These are phyloP conservation scores for Eucalyptus viminalis DNA, from an alignment of 345 rosid genomes.

Conservation along the genomic window DNA sequence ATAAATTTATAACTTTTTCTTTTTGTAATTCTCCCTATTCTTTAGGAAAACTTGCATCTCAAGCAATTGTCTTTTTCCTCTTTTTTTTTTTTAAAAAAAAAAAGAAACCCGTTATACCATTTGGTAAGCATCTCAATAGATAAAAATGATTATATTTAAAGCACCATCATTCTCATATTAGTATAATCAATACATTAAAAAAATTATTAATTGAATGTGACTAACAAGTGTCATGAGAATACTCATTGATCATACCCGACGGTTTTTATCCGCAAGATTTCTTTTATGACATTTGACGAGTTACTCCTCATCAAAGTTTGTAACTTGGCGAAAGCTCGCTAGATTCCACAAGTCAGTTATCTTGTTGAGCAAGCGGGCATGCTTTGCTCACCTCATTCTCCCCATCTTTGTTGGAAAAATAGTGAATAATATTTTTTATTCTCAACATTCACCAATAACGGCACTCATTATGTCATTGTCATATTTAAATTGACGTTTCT, in stretches of 20 bases:
- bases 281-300: neutral
- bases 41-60: neutral
- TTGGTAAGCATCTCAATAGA: neutral
- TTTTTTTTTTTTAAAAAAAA: too few relatives aligned
- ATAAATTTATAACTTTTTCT: too few relatives aligned
- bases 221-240: neutral
- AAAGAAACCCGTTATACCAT: neutral
- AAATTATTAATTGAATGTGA: neutral
- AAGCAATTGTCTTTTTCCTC: too few relatives aligned
- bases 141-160: neutral
- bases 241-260: fast-evolving
- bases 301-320: neutral
- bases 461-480: neutral
- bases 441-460: neutral
- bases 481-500: neutral
- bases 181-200: neutral
- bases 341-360: fast-evolving
- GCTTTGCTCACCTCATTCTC: neutral
- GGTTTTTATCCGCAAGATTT: neutral
- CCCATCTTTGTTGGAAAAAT: neutral
- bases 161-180: neutral
- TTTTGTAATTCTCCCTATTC: too few relatives aligned
- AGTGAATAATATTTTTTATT: neutral
- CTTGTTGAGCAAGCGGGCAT: neutral
- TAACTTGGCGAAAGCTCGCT: neutral